These are phyloP conservation scores for Eucalyptus urophylla DNA, from an alignment of 345 rosid species.

Conservation along the genomic window DNA sequence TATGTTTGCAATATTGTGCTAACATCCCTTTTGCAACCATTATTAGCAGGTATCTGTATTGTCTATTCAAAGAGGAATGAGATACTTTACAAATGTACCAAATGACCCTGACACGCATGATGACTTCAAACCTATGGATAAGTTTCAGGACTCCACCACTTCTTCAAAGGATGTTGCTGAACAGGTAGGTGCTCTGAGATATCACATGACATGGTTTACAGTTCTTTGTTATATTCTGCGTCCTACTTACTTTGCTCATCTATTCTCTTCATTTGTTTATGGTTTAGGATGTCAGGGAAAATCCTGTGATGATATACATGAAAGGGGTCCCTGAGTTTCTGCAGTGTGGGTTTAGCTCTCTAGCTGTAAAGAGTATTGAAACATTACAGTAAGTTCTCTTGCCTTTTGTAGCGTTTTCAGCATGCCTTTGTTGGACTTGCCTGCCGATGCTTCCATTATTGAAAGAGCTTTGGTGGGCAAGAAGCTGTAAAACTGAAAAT, in stretches of 20 bases:
- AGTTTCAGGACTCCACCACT: slow-evolving; percentile 26
- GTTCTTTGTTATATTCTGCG: not conserved
- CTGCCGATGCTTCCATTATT: not conserved
- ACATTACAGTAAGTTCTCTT: slow-evolving; percentile 48
- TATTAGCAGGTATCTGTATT: slow-evolving; percentile 35
- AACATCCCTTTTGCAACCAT: not conserved
- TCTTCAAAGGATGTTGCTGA: slow-evolving; percentile 64
- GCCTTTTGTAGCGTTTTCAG: not conserved
- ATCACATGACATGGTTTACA: not conserved
- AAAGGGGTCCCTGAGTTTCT: slow-evolving; percentile 90
- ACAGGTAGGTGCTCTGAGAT: slow-evolving; percentile 27
- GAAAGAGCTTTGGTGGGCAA: not conserved
- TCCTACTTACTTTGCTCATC: not conserved
- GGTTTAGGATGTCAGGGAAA: slow-evolving; percentile 69
- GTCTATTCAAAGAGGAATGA: slow-evolving; percentile 21
- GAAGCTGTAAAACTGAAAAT: not conserved
- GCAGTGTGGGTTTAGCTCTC: slow-evolving; percentile 92
- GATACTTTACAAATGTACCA: slow-evolving; percentile 35
- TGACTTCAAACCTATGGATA: slow-evolving; percentile 65
- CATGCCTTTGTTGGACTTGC: not conserved
- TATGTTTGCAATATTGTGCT: not conserved
- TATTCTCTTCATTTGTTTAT: not conserved
- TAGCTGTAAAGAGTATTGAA: slow-evolving; percentile 77
- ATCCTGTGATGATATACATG: slow-evolving; percentile 95
- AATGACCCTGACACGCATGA: slow-evolving; percentile 79